These are phyloP conservation scores for Dendrostoma leiphaemia DNA, from an alignment of 2,329 filamentous ascomycete genomes.

Conservation along the genomic window DNA sequence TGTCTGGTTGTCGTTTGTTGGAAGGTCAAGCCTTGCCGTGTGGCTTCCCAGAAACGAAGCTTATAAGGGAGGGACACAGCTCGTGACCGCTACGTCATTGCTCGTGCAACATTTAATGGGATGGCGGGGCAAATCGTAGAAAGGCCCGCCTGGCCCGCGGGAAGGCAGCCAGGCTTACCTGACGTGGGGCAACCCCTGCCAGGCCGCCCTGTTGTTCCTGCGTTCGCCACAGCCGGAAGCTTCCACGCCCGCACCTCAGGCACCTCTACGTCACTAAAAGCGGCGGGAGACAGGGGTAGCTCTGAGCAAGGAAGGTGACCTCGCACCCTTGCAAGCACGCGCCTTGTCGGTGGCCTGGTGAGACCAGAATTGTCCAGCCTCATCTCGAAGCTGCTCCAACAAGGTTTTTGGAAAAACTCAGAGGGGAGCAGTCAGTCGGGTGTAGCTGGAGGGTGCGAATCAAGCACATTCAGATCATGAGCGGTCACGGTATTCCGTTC, in stretches of 20 bases:
- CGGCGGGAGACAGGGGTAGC: conserved; percentile 16
- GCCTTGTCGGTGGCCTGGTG: too few species aligned
- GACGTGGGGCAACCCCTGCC: not conserved
- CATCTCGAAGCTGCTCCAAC: too few species aligned
- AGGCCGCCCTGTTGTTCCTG: conserved; percentile 11
- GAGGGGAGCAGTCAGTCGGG: too few species aligned
- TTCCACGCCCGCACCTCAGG: not conserved
- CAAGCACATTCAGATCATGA: too few species aligned
- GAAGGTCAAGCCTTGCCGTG: too few species aligned
- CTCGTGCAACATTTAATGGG: not conserved
- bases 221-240: conserved; percentile 5
- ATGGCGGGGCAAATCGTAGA: conserved; percentile 18
- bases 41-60: not conserved
- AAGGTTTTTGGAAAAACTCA: too few species aligned
- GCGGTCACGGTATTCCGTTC: too few species aligned
- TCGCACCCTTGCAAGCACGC: too few species aligned
- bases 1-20: not conserved
- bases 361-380: too few species aligned
- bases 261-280: conserved; percentile 16
- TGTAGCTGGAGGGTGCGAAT: too few species aligned
- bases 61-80: conserved; percentile 14
- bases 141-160: not conserved
- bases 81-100: conserved; percentile 20
- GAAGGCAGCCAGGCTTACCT: not conserved
- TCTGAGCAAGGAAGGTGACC: not conserved